Evolutionary conservation across 805 yeast genomes (phyloP).

Genomic region (Candida anglica): DNA sequence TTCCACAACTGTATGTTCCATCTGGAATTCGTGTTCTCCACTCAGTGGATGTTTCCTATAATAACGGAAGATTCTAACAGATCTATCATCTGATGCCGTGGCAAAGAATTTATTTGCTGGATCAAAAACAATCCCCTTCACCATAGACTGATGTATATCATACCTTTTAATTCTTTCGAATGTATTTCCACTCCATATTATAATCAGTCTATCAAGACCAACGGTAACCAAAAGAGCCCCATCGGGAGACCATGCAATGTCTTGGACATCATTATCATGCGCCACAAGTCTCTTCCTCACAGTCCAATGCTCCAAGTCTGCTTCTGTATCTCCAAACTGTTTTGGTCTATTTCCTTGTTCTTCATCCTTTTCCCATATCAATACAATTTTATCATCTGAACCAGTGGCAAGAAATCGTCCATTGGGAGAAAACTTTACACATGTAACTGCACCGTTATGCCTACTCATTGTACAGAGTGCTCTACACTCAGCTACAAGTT

Average conservation of each 20-base stretch:
- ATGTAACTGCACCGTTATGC: slow-evolving; percentile 95
- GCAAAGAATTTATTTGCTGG: slow-evolving; percentile 98
- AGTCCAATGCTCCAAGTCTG: slow-evolving; percentile 89
- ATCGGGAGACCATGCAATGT: slow-evolving; percentile 97
- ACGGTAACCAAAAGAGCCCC: slow-evolving; percentile 87
- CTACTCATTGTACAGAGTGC: slow-evolving; percentile 90
- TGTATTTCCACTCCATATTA: slow-evolving; percentile 90
- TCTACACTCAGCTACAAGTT: slow-evolving; percentile 21
- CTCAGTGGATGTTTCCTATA: slow-evolving; percentile 52
- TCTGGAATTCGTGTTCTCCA: slow-evolving; percentile 72
- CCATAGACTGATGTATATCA: slow-evolving; percentile 92
- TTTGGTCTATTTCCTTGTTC: slow-evolving; percentile 38
- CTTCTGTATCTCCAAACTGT: slow-evolving; percentile 66
- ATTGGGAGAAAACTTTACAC: slow-evolving; percentile 87
- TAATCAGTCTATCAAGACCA: slow-evolving; percentile 88
- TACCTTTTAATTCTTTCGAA: slow-evolving; percentile 86
- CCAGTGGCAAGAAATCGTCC: slow-evolving; percentile 92
- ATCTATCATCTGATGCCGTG: slow-evolving; percentile 93
- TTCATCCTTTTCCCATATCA: slow-evolving; percentile 92
- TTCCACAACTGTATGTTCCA: slow-evolving; percentile 76
- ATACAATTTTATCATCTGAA: slow-evolving; percentile 86
- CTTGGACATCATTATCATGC: slow-evolving; percentile 97
- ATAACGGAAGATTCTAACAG: slow-evolving; percentile 83
- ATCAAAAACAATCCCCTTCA: slow-evolving; percentile 94
- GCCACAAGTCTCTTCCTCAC: slow-evolving; percentile 90